Percentiles rank a stretch among this genome's conserved stretches.
phyloP scores from a whole-genome alignment of 2,329 filamentous ascomycete species.

The Phyllosticta capitalensis region DNA sequence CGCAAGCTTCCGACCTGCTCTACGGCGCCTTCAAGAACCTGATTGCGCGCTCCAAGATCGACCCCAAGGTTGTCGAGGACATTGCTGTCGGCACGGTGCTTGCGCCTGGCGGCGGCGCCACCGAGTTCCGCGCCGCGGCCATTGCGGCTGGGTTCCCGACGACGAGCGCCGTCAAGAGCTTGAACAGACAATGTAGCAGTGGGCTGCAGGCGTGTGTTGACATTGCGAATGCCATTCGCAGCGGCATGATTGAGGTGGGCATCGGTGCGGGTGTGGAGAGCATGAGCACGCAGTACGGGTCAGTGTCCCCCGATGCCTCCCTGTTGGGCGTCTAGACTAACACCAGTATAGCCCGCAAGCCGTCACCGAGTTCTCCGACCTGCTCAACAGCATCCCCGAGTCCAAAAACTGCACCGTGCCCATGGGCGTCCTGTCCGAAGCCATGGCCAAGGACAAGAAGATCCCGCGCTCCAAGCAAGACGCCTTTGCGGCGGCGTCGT shows the following conservation, averaged over 20 bases:
- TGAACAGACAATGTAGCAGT: conserved; percentile 92
- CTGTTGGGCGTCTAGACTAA: background rate
- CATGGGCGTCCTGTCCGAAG: conserved; percentile 88
- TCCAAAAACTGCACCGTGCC: conserved; percentile 94
- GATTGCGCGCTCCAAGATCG: conserved; percentile 65
- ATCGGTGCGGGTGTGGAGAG: conserved; percentile 93
- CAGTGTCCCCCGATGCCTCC: background rate
- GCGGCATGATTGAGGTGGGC: conserved; percentile 91
- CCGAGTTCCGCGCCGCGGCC: conserved; percentile 88
- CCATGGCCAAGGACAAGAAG: conserved; percentile 81
- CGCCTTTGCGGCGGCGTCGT: conserved; percentile 85
- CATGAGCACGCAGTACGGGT: conserved; percentile 80
- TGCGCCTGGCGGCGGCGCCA: conserved; percentile 85
- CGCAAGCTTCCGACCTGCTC: conserved; percentile 74
- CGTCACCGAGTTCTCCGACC: conserved; percentile 85
- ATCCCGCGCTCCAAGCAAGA: conserved; percentile 70
- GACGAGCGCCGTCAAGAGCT: conserved; percentile 68
- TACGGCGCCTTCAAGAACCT: conserved; percentile 66
- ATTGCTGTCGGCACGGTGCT: conserved; percentile 87
- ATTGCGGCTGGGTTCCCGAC: conserved; percentile 87
- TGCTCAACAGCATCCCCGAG: conserved; percentile 70
- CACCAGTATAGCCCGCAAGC: conserved; percentile 54
- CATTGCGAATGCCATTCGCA: conserved; percentile 82
- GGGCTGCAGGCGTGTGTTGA: conserved; percentile 89
- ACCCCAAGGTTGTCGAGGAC: conserved; percentile 82